Evolutionary conservation across 192 early-diverging fungal genomes (phyloP).

Genomic region (Geranomyces variabilis): DNA sequence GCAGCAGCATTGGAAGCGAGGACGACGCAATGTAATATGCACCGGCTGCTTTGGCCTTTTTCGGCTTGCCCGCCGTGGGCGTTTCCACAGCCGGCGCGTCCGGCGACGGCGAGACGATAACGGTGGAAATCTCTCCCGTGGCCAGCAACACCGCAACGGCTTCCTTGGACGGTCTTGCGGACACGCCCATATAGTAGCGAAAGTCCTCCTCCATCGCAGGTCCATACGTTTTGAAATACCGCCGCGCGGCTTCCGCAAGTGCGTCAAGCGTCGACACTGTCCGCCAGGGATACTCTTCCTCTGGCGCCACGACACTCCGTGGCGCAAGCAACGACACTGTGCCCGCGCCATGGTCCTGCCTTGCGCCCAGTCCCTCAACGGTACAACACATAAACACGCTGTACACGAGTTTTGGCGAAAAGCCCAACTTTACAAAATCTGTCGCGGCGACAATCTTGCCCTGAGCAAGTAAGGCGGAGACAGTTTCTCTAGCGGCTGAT

Average conservation of each 20-base stretch:
- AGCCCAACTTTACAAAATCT: slow-evolving; percentile 5
- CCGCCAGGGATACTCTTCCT: not conserved
- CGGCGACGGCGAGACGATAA: not conserved
- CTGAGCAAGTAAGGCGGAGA: not conserved
- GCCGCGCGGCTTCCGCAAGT: slow-evolving; percentile 14
- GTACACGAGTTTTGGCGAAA: slow-evolving; percentile 4
- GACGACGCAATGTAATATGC: not conserved
- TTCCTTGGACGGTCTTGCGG: slow-evolving; percentile 5
- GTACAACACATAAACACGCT: slow-evolving; percentile 34
- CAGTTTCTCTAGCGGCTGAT: not conserved
- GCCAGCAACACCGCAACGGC: slow-evolving; percentile 1
- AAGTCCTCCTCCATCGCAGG: slow-evolving; percentile 29
- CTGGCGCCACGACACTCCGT: not conserved
- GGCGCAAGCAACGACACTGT: not conserved
- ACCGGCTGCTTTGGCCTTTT: not conserved
- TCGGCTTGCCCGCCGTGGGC: not conserved
- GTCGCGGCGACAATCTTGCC: slow-evolving; percentile 4
- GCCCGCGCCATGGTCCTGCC: slow-evolving; percentile 4
- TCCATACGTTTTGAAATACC: slow-evolving; percentile 27
- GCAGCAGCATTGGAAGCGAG: not conserved
- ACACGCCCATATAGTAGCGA: slow-evolving; percentile 16
- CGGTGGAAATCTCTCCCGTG: slow-evolving; percentile 1
- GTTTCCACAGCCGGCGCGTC: too few species aligned
- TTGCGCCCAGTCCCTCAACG: slow-evolving; percentile 14
- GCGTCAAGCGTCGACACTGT: not conserved